These are phyloP conservation scores for Fusarium chaquense DNA, from an alignment of 2,329 filamentous ascomycete species.

Conservation along the genomic window DNA sequence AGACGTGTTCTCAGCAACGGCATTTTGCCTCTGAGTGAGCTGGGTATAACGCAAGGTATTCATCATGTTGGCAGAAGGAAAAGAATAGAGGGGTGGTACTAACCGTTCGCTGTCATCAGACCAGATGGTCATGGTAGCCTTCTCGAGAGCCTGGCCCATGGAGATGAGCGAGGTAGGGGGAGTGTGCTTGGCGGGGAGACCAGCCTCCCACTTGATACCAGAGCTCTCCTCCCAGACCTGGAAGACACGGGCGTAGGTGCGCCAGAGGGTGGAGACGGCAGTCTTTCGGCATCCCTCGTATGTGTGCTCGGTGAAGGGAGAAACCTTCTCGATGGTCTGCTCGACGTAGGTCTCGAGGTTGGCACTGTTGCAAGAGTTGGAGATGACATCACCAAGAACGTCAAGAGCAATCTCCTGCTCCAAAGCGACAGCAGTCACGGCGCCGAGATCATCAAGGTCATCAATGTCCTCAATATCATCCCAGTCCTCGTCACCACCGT, in stretches of 20 bases:
- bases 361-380: slow-evolving; percentile 82
- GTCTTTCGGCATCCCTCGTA: slow-evolving; percentile 96
- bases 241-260: slow-evolving; percentile 92
- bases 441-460: slow-evolving; percentile 85
- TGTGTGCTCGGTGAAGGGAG: slow-evolving; percentile 85
- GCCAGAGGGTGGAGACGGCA: slow-evolving; percentile 90
- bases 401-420: slow-evolving; percentile 99
- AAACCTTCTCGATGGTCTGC: slow-evolving; percentile 84
- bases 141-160: slow-evolving; percentile 87
- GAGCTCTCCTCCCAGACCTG: slow-evolving; percentile 81
- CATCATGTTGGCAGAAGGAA: slow-evolving; percentile 74
- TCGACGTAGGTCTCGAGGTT: slow-evolving; percentile 84
- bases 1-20: slow-evolving; percentile 87
- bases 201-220: slow-evolving; percentile 87
- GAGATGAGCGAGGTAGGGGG: slow-evolving; percentile 84
- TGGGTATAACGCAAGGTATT: slow-evolving; percentile 94
- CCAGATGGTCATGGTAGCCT: slow-evolving; percentile 87
- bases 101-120: slow-evolving; percentile 93
- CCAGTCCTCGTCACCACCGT: slow-evolving; percentile 65
- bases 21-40: slow-evolving; percentile 97
- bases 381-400: slow-evolving; percentile 91
- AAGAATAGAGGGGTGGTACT: slow-evolving; percentile 57
- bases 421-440: slow-evolving; percentile 88
- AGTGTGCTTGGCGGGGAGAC: slow-evolving; percentile 83
- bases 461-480: slow-evolving; percentile 83